Evolutionary conservation across 1,284 basidiomycete genomes (phyloP).

Genomic region (Sanghuangporus baumii): DNA sequence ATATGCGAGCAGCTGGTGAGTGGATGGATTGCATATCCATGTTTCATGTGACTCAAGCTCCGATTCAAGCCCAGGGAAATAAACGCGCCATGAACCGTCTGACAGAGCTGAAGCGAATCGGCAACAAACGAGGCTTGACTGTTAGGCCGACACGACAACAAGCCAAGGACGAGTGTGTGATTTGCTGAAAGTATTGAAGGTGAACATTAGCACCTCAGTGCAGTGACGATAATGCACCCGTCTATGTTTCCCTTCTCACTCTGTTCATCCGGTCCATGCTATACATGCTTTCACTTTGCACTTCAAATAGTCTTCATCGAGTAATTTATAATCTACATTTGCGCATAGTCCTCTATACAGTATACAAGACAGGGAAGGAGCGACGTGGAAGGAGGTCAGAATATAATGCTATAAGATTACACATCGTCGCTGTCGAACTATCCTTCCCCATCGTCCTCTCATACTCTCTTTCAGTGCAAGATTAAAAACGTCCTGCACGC

Average conservation of each 20-base stretch:
- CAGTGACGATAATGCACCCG: background rate
- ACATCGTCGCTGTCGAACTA: constrained; percentile 70
- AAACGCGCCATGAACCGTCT: constrained; percentile 92
- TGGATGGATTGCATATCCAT: constrained; percentile 24
- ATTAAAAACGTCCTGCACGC: constrained; percentile 91
- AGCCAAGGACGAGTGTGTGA: constrained; percentile 87
- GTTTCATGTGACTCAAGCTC: background rate
- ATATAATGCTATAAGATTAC: constrained; percentile 38
- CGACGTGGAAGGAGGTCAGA: background rate
- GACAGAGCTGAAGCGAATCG: constrained; percentile 84
- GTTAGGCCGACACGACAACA: constrained; percentile 87
- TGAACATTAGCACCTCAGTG: too few relatives aligned
- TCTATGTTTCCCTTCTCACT: background rate
- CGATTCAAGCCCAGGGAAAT: constrained; percentile 77
- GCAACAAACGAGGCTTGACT: constrained; percentile 64
- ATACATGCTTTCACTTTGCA: background rate
- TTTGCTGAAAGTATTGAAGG: constrained; percentile 27
- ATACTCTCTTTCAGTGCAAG: constrained; percentile 86
- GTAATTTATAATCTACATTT: background rate
- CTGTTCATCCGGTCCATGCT: background rate
- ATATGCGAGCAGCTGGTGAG: constrained; percentile 94
- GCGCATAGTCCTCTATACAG: background rate
- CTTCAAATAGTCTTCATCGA: background rate
- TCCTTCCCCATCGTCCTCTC: constrained; percentile 69
- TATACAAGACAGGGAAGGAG: constrained; percentile 9